Percentiles rank a stretch among this genome's conserved stretches.
These are phyloP conservation scores for Pestalotiopsis sp. DNA, from an alignment of 2,329 filamentous ascomycete species.

Conservation along the genomic window DNA sequence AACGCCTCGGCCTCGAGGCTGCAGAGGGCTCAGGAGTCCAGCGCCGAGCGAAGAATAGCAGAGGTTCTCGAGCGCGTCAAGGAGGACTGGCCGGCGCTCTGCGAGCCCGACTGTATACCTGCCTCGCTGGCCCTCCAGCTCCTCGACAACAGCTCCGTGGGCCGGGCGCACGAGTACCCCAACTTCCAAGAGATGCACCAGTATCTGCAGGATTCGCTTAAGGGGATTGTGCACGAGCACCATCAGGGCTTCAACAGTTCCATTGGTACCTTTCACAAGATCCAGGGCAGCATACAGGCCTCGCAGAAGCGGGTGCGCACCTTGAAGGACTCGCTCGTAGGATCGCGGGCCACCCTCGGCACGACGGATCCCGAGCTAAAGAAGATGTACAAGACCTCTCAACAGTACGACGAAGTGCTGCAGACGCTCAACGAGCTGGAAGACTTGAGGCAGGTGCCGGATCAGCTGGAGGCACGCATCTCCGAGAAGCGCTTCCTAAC, in stretches of 20 bases:
- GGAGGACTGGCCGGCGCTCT: conserved; percentile 90
- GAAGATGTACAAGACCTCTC: conserved; percentile 83
- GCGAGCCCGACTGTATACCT: conserved; percentile 83
- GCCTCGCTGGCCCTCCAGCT: conserved; percentile 94
- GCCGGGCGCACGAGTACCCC: conserved; percentile 83
- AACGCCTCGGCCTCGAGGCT: conserved; percentile 25
- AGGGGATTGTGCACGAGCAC: conserved; percentile 96
- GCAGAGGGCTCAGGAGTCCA: conserved; percentile 38
- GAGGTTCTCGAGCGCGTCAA: conserved; percentile 82
- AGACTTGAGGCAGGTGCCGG: conserved; percentile 84
- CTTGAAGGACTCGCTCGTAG: conserved; percentile 80
- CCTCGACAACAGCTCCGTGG: conserved; percentile 91
- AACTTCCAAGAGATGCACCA: conserved; percentile 83
- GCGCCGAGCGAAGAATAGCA: conserved; percentile 58
- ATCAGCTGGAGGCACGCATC: conserved; percentile 90
- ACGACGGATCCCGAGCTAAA: conserved; percentile 89
- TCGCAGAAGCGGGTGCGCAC: conserved; percentile 84
- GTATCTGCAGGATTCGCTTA: conserved; percentile 89
- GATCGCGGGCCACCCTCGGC: conserved; percentile 79
- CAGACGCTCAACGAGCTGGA: conserved; percentile 84
- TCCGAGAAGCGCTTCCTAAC: conserved; percentile 94
- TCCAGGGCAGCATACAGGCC: conserved; percentile 87
- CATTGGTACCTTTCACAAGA: conserved; percentile 98
- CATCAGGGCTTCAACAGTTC: conserved; percentile 99
- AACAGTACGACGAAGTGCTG: conserved; percentile 87